phyloP scores from a whole-genome alignment of 106 monocot species.

The Cymbidium sinense region DNA sequence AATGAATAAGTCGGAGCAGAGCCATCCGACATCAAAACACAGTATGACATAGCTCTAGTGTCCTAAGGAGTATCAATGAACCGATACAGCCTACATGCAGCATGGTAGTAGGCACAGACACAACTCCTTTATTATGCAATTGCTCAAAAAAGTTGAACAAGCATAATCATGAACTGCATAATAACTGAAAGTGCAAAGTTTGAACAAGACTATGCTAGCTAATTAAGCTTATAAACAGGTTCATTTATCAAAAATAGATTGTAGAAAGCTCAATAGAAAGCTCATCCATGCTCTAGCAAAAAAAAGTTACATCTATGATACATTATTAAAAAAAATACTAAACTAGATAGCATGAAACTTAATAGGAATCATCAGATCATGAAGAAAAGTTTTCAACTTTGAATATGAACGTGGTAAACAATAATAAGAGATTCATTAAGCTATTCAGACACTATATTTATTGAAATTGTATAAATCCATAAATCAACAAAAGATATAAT shows the following conservation, averaged over 20 bases:
- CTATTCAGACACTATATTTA: constrained; percentile 3
- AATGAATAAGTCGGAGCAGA: neutral
- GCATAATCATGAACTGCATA: neutral
- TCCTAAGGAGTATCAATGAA: neutral
- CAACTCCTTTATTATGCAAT: neutral
- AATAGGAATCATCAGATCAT: neutral
- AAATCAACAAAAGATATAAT: neutral
- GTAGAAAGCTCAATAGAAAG: neutral
- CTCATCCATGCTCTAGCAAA: neutral
- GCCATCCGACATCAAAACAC: neutral
- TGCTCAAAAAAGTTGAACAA: neutral
- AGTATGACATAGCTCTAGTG: neutral
- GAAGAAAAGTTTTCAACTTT: neutral
- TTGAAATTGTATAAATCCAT: neutral
- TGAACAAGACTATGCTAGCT: neutral
- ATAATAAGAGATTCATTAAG: neutral
- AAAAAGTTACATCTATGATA: neutral
- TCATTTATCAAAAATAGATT: neutral
- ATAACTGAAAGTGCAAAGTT: neutral
- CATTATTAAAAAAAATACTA: neutral
- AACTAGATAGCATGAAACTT: neutral
- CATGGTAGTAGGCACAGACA: neutral
- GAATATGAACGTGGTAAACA: neutral
- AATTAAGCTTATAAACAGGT: neutral
- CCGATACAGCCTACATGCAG: neutral